Evolutionary conservation across 768 basidiomycete species (phyloP).

Genomic region (Terana coerulea): DNA sequence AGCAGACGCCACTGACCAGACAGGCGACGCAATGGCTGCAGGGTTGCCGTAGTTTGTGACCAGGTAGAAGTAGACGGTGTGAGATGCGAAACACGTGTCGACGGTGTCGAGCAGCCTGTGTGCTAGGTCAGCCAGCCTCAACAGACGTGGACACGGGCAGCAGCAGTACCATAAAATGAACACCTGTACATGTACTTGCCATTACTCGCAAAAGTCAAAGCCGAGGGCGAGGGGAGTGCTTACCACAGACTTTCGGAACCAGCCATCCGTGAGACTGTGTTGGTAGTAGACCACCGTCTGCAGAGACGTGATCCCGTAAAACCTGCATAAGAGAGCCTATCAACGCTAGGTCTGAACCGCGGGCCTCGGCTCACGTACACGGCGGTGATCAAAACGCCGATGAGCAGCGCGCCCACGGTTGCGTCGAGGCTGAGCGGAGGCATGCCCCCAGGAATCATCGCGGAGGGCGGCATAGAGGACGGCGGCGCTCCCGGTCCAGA

Average conservation of each 20-base stretch:
- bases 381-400: conserved; percentile 50
- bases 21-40: conserved; percentile 35
- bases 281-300: conserved; percentile 12
- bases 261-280: conserved; percentile 4
- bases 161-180: not conserved
- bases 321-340: not conserved
- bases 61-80: conserved; percentile 56
- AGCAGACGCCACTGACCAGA: too few species aligned
- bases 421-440: not conserved
- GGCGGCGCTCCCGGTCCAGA: too few species aligned
- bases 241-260: conserved; percentile 8
- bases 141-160: not conserved
- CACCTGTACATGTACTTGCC: not conserved
- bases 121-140: not conserved
- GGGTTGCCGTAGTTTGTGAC: conserved; percentile 52
- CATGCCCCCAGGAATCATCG: not conserved
- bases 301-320: conserved; percentile 14
- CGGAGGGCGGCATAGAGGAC: too few species aligned
- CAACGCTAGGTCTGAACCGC: not conserved
- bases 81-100: conserved; percentile 46
- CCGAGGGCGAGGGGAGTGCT: not conserved
- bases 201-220: not conserved
- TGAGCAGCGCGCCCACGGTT: conserved; percentile 46
- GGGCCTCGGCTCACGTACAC: conserved; percentile 33
- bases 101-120: conserved; percentile 52